Percentiles rank a stretch among this genome's conserved stretches.
Conservation (phyloP, 257 asterid species). For the Lithospermum erythrorhizon region DNA sequence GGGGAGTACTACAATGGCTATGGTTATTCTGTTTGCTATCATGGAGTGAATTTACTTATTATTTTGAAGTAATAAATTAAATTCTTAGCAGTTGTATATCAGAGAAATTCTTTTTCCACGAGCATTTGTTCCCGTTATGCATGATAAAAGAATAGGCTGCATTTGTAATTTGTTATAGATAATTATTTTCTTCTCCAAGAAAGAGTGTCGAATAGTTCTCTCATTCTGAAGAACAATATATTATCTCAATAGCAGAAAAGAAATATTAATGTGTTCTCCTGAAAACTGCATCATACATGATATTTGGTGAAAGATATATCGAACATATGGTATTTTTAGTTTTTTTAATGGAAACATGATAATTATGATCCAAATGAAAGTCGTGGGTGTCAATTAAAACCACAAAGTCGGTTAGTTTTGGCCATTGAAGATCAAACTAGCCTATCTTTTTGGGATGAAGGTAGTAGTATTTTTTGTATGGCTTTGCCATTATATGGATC, state of each 20-base stretch:
- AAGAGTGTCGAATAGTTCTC: not conserved
- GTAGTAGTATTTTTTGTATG: too few relatives aligned
- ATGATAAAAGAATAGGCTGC: not conserved
- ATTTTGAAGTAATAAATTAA: constrained; percentile 10
- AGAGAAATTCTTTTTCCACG: constrained; percentile 13
- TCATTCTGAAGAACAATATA: constrained; percentile 9
- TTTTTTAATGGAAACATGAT: too few relatives aligned
- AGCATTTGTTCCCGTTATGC: not conserved
- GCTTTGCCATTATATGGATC: too few relatives aligned
- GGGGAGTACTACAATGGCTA: constrained; percentile 35
- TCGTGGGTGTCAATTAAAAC: too few relatives aligned
- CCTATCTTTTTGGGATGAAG: too few relatives aligned
- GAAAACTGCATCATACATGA: too few relatives aligned
- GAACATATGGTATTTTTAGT: too few relatives aligned
- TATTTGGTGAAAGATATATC: too few relatives aligned
- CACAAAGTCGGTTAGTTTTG: too few relatives aligned
- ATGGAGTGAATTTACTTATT: constrained; percentile 26
- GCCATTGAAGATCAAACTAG: too few relatives aligned
- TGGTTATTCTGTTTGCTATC: constrained; percentile 37
- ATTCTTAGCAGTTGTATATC: constrained; percentile 17
- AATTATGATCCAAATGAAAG: too few relatives aligned
- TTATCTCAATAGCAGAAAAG: constrained; percentile 16
- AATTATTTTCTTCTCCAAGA: not conserved
- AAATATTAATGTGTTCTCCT: too few relatives aligned
- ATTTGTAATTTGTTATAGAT: not conserved